Percentiles rank a stretch among this genome's conserved stretches.
These are phyloP conservation scores for Cutaneotrichosporon sp. DNA, from an alignment of 1,284 basidiomycete species.

Conservation along the genomic window DNA sequence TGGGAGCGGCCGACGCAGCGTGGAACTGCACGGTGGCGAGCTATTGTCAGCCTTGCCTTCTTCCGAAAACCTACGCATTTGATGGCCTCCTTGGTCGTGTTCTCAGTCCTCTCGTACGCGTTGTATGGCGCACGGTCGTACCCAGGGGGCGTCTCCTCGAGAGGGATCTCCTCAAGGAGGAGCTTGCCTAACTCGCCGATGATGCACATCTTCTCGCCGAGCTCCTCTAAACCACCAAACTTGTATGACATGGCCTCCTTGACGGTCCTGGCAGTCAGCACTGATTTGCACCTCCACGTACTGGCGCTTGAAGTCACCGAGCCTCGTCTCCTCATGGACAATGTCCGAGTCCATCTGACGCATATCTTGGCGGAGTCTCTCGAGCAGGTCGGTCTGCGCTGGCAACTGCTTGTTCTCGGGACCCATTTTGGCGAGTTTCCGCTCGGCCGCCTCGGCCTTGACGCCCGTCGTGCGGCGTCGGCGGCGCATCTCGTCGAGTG, in stretches of 20 bases:
- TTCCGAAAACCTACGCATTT: conserved; percentile 50
- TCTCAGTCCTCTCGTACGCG: conserved; percentile 61
- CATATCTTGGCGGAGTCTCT: conserved; percentile 74
- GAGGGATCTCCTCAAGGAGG: conserved; percentile 75
- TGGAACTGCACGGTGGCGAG: conserved; percentile 47
- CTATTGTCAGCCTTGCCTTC: conserved; percentile 19
- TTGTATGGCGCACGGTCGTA: conserved; percentile 71
- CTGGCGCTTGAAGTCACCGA: conserved; percentile 81
- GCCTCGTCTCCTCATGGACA: conserved; percentile 72
- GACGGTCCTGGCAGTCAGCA: conserved; percentile 31
- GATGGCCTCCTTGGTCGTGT: conserved; percentile 64
- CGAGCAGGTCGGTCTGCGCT: conserved; percentile 72
- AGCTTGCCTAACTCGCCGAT: conserved; percentile 77
- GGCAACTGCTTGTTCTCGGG: conserved; percentile 83
- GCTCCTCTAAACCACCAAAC: conserved; percentile 82
- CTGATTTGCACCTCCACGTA: conserved; percentile 23
- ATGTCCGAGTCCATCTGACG: conserved; percentile 77
- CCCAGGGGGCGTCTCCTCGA: conserved; percentile 76
- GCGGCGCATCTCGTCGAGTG: conserved; percentile 71
- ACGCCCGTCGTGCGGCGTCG: conserved; percentile 65
- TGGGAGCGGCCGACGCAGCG: conserved; percentile 36
- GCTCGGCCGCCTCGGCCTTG: conserved; percentile 83
- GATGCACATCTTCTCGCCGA: conserved; percentile 83
- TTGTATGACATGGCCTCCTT: conserved; percentile 77
- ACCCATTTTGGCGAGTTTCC: conserved; percentile 85